Conservation (phyloP, 345 rosid species). For the Pistacia integerrima region DNA sequence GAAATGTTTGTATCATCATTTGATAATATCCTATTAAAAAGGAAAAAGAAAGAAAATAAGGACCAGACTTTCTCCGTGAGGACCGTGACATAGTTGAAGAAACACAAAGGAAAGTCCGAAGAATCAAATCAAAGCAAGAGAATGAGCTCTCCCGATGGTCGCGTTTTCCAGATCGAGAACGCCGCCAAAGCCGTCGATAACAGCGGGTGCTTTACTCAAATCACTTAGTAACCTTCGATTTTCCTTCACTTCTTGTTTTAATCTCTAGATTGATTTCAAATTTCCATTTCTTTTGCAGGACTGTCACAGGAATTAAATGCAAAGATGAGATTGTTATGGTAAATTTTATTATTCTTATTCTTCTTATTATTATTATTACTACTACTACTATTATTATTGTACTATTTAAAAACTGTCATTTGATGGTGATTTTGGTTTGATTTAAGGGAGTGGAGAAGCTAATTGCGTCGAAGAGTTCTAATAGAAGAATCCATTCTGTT, state of each 20-base stretch:
- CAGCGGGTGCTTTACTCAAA: slow-evolving; percentile 65
- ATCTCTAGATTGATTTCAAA: not conserved
- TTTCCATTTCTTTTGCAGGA: slow-evolving; percentile 41
- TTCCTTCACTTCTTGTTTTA: not conserved
- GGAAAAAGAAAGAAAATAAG: too few relatives aligned
- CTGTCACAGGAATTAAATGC: slow-evolving; percentile 95
- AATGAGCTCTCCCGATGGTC: slow-evolving; percentile 99
- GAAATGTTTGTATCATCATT: too few relatives aligned
- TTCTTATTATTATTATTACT: too few relatives aligned
- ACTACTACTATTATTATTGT: too few relatives aligned
- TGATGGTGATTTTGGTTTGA: not conserved
- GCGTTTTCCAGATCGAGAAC: slow-evolving; percentile 99
- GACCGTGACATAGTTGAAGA: not conserved
- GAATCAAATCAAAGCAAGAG: not conserved
- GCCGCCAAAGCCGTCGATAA: slow-evolving; percentile 99
- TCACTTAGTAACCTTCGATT: not conserved
- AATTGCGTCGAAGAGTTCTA: slow-evolving; percentile 93
- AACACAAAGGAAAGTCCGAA: not conserved
- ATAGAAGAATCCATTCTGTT: slow-evolving; percentile 88
- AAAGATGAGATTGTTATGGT: slow-evolving; percentile 97
- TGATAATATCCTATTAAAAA: too few relatives aligned
- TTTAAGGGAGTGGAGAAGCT: slow-evolving; percentile 97
- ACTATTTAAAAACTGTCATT: not conserved
- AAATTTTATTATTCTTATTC: slow-evolving; percentile 1
- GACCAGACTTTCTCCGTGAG: too few relatives aligned